These are phyloP conservation scores for Tolypocladium guangdongense DNA, from an alignment of 2,329 filamentous ascomycete species.

Conservation along the genomic window DNA sequence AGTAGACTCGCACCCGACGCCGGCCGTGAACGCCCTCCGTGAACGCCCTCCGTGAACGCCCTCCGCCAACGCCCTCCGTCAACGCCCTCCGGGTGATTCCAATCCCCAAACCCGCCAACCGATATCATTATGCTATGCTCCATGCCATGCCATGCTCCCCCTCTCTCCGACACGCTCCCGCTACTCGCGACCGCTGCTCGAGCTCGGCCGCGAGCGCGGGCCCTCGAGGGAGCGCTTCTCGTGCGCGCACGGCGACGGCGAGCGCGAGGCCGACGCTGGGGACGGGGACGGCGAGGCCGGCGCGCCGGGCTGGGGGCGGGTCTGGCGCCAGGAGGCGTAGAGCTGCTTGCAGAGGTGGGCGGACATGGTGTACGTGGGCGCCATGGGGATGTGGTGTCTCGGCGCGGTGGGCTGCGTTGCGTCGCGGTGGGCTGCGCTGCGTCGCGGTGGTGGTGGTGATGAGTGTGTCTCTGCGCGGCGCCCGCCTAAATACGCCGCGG, in stretches of 20 bases:
- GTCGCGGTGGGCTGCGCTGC: no score
- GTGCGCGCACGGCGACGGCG: constrained; percentile 13
- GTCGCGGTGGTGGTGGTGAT: no score
- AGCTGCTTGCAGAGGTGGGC: constrained; percentile 51
- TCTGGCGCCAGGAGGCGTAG: constrained; percentile 46
- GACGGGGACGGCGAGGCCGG: constrained; percentile 6
- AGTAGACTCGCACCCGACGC: background rate
- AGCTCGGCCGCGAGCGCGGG: constrained; percentile 22
- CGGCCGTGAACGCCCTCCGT: no score
- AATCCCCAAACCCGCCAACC: background rate
- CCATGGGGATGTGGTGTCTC: constrained; percentile 26
- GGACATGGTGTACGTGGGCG: constrained; percentile 50
- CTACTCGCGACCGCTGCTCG: constrained; percentile 1
- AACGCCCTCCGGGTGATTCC: no score
- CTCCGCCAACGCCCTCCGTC: no score
- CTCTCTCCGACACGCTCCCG: background rate
- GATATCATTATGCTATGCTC: background rate
- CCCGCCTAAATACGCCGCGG: no score
- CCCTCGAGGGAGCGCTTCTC: constrained; percentile 38
- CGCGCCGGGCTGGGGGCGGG: constrained; percentile 26
- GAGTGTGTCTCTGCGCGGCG: no score
- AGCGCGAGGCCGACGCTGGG: constrained; percentile 7
- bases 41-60: no score
- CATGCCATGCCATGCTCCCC: no score
- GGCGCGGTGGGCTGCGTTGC: background rate